phyloP scores from a whole-genome alignment of 2,329 filamentous ascomycete species.

The Aspergillus fumigatiaffinis region DNA sequence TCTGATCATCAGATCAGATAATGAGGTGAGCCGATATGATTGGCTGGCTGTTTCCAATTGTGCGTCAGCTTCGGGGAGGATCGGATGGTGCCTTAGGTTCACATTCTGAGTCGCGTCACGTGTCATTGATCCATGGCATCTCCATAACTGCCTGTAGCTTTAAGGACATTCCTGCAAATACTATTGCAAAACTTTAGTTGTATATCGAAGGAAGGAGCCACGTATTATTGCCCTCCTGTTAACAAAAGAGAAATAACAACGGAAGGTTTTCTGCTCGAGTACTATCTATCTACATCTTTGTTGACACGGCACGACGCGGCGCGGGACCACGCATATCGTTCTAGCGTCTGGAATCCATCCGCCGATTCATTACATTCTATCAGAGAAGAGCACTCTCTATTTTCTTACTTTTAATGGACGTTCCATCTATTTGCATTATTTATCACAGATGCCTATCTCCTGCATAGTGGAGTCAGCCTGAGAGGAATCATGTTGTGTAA shows the following conservation, averaged over 20 bases:
- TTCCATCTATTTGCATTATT: background rate
- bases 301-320: background rate
- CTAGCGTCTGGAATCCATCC: too few species aligned
- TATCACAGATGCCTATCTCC: background rate
- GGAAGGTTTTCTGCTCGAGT: too few species aligned
- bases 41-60: background rate
- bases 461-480: background rate
- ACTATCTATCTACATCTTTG: background rate
- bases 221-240: background rate
- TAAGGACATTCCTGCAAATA: background rate
- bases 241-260: too few species aligned
- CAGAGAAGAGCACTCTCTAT: background rate
- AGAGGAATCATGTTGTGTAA: background rate
- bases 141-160: background rate
- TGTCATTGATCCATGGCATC: too few species aligned
- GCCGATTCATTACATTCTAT: background rate
- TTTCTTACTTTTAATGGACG: background rate
- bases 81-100: background rate
- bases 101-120: too few species aligned
- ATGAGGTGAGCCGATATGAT: background rate
- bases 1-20: background rate
- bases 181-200: background rate
- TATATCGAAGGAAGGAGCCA: too few species aligned
- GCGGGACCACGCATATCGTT: too few species aligned
- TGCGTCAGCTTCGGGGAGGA: background rate